A percentile compares a stretch with the other conserved stretches of the same genome.
phyloP scores from a whole-genome alignment of 352 stramenopile genomes.

The Globisporangium abappressorium region DNA sequence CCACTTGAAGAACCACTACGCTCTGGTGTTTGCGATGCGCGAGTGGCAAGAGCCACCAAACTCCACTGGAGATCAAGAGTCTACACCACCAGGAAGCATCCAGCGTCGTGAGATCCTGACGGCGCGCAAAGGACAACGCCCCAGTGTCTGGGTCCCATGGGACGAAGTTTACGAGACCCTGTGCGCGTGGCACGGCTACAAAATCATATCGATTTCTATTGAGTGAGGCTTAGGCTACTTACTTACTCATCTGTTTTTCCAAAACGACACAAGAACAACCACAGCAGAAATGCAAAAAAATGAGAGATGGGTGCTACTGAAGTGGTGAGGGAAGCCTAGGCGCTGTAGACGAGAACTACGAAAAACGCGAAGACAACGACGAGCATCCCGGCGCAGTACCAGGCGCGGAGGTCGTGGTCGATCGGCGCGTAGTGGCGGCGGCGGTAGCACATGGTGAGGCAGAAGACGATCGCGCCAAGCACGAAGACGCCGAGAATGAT shows the following conservation, averaged over 20 bases:
- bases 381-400: constrained; percentile 60
- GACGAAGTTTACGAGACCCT: constrained; percentile 49
- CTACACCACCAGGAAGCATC: no score
- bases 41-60: constrained; percentile 28
- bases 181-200: constrained; percentile 61
- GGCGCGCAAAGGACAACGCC: constrained; percentile 57
- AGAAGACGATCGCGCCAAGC: constrained; percentile 39
- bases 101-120: constrained; percentile 48
- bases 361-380: constrained; percentile 65
- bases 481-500: constrained; percentile 36
- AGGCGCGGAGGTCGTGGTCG: constrained; percentile 52
- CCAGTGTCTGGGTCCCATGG: constrained; percentile 58
- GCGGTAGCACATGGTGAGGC: constrained; percentile 53
- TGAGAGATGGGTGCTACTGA: background rate
- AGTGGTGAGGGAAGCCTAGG: constrained; percentile 20
- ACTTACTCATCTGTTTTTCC: background rate
- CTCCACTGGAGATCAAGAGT: background rate
- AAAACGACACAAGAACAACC: background rate
- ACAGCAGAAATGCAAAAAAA: constrained; percentile 1
- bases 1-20: constrained; percentile 84
- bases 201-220: constrained; percentile 38
- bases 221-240: background rate
- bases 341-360: constrained; percentile 58
- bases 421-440: constrained; percentile 67
- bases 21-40: constrained; percentile 62